Conservation (phyloP, 2,329 filamentous ascomycete species). For the Helicocarpus griseus region DNA sequence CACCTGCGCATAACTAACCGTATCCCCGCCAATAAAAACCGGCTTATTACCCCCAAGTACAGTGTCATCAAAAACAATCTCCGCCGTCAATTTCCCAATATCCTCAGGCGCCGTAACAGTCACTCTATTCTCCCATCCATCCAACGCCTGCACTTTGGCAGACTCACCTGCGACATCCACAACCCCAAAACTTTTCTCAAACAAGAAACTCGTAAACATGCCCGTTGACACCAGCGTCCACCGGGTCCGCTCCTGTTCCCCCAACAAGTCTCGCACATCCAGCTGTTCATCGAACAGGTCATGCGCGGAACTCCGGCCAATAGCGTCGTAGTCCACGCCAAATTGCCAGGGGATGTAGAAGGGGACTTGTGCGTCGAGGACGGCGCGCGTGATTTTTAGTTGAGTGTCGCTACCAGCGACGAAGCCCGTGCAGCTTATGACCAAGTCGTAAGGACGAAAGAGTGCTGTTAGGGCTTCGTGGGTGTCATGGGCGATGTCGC, state of each 20-base stretch:
- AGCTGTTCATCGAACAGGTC: constrained; percentile 61
- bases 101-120: constrained; percentile 55
- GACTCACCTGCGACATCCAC: constrained; percentile 39
- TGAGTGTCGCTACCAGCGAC: constrained; percentile 46
- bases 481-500: constrained; percentile 33
- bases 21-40: constrained; percentile 54
- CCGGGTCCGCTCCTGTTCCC: constrained; percentile 37
- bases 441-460: constrained; percentile 29
- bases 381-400: constrained; percentile 48
- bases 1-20: constrained; percentile 46
- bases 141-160: constrained; percentile 42
- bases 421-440: constrained; percentile 56
- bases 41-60: constrained; percentile 33
- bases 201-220: constrained; percentile 62
- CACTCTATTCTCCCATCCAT: constrained; percentile 52
- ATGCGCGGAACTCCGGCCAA: constrained; percentile 50
- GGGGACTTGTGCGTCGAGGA: constrained; percentile 39
- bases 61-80: constrained; percentile 38
- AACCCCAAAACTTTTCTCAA: constrained; percentile 53
- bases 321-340: constrained; percentile 60
- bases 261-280: constrained; percentile 45
- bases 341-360: constrained; percentile 65
- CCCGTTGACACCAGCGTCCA: constrained; percentile 63
- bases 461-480: constrained; percentile 29
- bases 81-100: constrained; percentile 53